Evolutionary conservation across 2,329 filamentous ascomycete genomes (phyloP), one percentile per base, ranked within the genome.

Genomic region (Colletotrichum sp.): DNA sequence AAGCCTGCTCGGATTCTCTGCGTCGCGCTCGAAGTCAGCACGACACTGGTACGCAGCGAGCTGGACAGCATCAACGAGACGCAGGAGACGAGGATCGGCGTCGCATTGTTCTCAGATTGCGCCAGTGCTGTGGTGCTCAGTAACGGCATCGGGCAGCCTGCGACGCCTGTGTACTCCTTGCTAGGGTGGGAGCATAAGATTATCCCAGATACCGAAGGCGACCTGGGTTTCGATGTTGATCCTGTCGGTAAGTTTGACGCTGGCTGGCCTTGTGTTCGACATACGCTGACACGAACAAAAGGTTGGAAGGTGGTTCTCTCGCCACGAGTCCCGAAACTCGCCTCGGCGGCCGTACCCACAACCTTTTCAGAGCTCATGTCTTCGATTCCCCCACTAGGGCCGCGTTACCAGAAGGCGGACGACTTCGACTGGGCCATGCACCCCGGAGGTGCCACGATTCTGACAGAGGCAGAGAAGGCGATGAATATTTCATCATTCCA

Each of bases 341-440:
- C 92, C 1, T 85, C 87, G 11, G 82, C 85, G 9, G 86, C 88
- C 2, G 87, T 94, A 11, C 82, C 83, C 3, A 88, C 90, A 5
- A 87, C 90, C 6, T 94, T 93, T 79, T 79, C 84, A 19, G 86
- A 90, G 30, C 86, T 94, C 16, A 80, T 93, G 36, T 83, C 87
- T 8, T 87, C 87, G 9, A 81, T 90, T 27, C 84, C 86, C 2
- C 77, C 84, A 1, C 82, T 91, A 4, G 89, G 90, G 1, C 80
- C 82, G 7, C 79, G 82, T 9, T 89, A 89, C 79, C 80, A 82
- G n/a, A 78, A 81, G 0, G 86, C 92, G 0, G 82, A 86, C 0
- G 90, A 93, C 75, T 94, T 94, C 78, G 93, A 95, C 85, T 95
- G 93, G 93, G 93, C 93, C 1, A 89, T 95, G 81, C 93, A 95